Conservation (phyloP, 345 rosid species). For the Raphanus sativus region DNA sequence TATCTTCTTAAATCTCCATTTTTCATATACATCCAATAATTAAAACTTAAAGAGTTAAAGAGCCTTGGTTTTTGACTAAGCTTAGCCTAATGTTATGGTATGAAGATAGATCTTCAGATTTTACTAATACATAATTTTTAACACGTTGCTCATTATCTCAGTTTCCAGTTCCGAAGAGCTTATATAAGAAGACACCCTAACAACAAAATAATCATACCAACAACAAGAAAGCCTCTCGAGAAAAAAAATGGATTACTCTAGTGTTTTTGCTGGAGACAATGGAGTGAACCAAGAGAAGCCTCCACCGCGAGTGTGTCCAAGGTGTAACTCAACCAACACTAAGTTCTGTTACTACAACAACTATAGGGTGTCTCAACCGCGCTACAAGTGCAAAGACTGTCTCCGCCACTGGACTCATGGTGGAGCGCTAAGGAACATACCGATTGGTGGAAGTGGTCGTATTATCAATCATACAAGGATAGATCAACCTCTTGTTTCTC, state of each 20-base stretch:
- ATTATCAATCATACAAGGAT: neutral
- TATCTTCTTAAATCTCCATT: neutral
- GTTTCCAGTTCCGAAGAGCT: neutral
- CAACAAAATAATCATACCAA: slow-evolving; percentile 1
- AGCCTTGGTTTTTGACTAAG: neutral
- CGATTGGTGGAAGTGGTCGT: slow-evolving; percentile 29
- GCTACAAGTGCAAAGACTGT: slow-evolving; percentile 32
- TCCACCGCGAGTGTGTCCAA: slow-evolving; percentile 26
- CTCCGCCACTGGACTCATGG: slow-evolving; percentile 38
- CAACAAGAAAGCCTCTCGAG: neutral
- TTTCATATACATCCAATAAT: neutral
- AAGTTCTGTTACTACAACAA: slow-evolving; percentile 37
- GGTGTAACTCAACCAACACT: slow-evolving; percentile 28
- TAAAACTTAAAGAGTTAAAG: neutral
- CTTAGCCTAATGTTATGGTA: neutral
- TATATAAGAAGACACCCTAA: neutral
- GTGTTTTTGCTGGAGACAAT: neutral
- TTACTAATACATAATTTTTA: neutral
- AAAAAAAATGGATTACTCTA: neutral
- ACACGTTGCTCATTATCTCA: neutral
- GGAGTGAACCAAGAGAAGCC: slow-evolving; percentile 12
- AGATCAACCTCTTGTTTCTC: neutral
- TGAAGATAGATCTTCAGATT: neutral
- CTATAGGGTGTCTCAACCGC: slow-evolving; percentile 22
- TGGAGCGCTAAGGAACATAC: slow-evolving; percentile 26